Conservation (phyloP, 768 basidiomycete species). For the Candolleomyces eurysporus region DNA sequence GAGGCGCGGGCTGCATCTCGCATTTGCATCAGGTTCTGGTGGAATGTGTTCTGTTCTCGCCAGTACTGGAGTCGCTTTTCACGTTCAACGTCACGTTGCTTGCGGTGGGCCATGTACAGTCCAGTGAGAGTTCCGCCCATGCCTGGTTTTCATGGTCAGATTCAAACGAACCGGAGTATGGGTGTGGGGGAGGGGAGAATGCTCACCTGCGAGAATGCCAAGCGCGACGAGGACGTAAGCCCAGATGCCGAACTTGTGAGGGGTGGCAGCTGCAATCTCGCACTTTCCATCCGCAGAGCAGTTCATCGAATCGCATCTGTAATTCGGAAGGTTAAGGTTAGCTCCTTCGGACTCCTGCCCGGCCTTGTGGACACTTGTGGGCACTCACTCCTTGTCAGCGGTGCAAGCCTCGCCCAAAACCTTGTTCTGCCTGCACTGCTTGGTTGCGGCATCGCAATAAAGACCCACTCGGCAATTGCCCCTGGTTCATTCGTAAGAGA, state of each 20-base stretch:
- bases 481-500: conserved; percentile 28
- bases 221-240: conserved; percentile 72
- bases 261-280: conserved; percentile 54
- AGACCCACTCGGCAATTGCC: conserved; percentile 71
- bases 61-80: conserved; percentile 87
- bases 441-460: conserved; percentile 68
- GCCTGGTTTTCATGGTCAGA: conserved; percentile 39
- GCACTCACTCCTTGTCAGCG: conserved; percentile 47
- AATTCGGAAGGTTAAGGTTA: neutral
- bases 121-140: conserved; percentile 70
- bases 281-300: conserved; percentile 64
- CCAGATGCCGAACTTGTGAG: conserved; percentile 62
- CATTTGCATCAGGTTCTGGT: conserved; percentile 79
- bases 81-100: conserved; percentile 71
- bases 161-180: neutral
- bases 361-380: neutral
- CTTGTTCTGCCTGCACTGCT: conserved; percentile 60
- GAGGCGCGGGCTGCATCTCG: conserved; percentile 70
- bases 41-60: conserved; percentile 83
- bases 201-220: conserved; percentile 70
- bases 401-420: conserved; percentile 55
- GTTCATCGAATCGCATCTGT: conserved; percentile 75
- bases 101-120: conserved; percentile 69
- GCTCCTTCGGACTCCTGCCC: neutral
- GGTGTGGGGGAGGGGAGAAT: neutral